Evolutionary conservation across 192 early-diverging fungal species (phyloP).

Genomic region (Piromyces finnis): DNA sequence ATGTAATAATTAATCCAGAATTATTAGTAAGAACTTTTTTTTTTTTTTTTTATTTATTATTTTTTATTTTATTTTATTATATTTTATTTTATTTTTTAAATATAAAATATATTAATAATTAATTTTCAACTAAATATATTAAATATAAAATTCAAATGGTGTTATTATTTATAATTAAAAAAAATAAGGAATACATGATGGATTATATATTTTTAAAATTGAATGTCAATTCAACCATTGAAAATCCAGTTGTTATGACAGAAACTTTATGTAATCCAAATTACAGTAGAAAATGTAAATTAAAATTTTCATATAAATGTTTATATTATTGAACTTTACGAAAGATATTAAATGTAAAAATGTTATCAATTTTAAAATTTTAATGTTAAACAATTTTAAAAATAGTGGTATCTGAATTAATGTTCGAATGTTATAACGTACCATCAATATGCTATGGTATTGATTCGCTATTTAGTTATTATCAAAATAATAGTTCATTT

Average conservation of each 20-base stretch:
- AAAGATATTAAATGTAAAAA: too few relatives aligned
- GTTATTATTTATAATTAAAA: too few relatives aligned
- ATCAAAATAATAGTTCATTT: conserved; percentile 39
- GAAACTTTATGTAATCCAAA: conserved; percentile 62
- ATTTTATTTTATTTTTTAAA: too few relatives aligned
- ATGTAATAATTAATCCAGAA: conserved; percentile 52
- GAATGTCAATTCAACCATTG: conserved; percentile 49
- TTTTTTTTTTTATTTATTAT: conserved; percentile 19
- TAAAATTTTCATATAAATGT: too few relatives aligned
- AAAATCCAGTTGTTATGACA: conserved; percentile 71
- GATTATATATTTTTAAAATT: conserved; percentile 74
- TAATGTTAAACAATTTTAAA: not conserved
- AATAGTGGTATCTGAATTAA: conserved; percentile 66
- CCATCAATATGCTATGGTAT: conserved; percentile 68
- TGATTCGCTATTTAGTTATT: conserved; percentile 72
- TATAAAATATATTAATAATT: too few relatives aligned
- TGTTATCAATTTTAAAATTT: not conserved
- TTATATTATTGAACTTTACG: too few relatives aligned
- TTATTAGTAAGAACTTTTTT: conserved; percentile 39
- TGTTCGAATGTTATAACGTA: conserved; percentile 70
- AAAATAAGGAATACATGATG: conserved; percentile 52
- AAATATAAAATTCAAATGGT: too few relatives aligned
- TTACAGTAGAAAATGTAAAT: conserved; percentile 49
- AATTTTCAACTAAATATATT: too few relatives aligned
- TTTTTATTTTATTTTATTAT: too few relatives aligned